Percentiles rank a stretch among this genome's conserved stretches.
Conservation (phyloP, 2,329 filamentous ascomycete species). For the Aspergillus sp. region DNA sequence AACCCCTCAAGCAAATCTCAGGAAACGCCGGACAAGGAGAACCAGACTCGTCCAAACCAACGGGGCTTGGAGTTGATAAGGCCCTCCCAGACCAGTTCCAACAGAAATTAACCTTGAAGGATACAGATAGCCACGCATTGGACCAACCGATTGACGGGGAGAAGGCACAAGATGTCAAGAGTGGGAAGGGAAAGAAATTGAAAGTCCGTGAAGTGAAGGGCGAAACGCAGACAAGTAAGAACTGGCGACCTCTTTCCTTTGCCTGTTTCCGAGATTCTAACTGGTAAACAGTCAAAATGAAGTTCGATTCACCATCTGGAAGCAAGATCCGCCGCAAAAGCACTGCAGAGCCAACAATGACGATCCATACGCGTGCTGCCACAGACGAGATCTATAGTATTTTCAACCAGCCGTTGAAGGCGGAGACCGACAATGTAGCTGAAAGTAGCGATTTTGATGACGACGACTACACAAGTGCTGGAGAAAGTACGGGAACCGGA, state of each 20-base stretch:
- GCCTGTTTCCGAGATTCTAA: not conserved
- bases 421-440: constrained; percentile 49
- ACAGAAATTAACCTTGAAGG: constrained; percentile 32
- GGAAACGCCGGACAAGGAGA: constrained; percentile 31
- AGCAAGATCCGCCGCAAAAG: constrained; percentile 80
- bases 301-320: constrained; percentile 84
- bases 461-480: constrained; percentile 78
- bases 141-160: constrained; percentile 20
- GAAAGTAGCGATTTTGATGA: constrained; percentile 68
- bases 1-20: constrained; percentile 58
- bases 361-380: constrained; percentile 88
- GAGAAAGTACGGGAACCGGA: constrained; percentile 79
- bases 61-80: constrained; percentile 22
- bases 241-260: not conserved
- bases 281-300: constrained; percentile 73
- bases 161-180: constrained; percentile 27
- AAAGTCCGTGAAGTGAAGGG: constrained; percentile 79
- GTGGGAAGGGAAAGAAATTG: constrained; percentile 63
- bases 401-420: constrained; percentile 80
- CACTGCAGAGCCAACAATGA: constrained; percentile 89
- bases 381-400: constrained; percentile 98
- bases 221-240: constrained; percentile 86
- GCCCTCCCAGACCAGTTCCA: constrained; percentile 31
- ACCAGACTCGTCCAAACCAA: constrained; percentile 12
- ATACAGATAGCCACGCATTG: constrained; percentile 15